These are phyloP conservation scores for Trichocladium antarcticum DNA, from an alignment of 495 filamentous ascomycete species.

Conservation along the genomic window DNA sequence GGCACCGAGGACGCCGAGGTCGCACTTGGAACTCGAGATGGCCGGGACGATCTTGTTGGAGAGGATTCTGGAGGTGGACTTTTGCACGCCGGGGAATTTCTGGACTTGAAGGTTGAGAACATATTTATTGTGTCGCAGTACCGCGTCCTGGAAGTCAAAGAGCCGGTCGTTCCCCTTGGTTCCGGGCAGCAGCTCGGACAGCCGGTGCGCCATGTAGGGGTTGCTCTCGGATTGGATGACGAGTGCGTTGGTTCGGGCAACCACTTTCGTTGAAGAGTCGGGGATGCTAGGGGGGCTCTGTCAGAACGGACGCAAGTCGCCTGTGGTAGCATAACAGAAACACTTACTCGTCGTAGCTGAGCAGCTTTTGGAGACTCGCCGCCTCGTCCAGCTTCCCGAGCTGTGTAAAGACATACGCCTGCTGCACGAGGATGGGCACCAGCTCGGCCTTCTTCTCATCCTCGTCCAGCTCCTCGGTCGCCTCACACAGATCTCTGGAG, in stretches of 20 bases:
- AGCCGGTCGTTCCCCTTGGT: constrained; percentile 55
- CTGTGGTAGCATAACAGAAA: background rate
- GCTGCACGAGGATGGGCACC: constrained; percentile 76
- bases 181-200: constrained; percentile 47
- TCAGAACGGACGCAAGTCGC: constrained; percentile 6
- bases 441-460: constrained; percentile 77
- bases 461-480: constrained; percentile 67
- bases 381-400: constrained; percentile 69
- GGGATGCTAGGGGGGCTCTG: constrained; percentile 49
- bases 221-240: constrained; percentile 53
- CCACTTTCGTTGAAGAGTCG: constrained; percentile 62
- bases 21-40: constrained; percentile 46
- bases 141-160: constrained; percentile 64
- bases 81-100: constrained; percentile 64
- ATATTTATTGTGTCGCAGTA: constrained; percentile 58
- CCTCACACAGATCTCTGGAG: constrained; percentile 77
- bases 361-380: constrained; percentile 49
- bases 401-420: constrained; percentile 64
- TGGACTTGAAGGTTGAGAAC: constrained; percentile 63
- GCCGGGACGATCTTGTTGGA: constrained; percentile 38
- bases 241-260: constrained; percentile 70
- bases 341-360: constrained; percentile 38
- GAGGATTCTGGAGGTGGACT: constrained; percentile 51
- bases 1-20: constrained; percentile 66
- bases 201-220: constrained; percentile 64